Conservation (phyloP, 1,139 yeast species). For the Nakaseomyces sp. region DNA sequence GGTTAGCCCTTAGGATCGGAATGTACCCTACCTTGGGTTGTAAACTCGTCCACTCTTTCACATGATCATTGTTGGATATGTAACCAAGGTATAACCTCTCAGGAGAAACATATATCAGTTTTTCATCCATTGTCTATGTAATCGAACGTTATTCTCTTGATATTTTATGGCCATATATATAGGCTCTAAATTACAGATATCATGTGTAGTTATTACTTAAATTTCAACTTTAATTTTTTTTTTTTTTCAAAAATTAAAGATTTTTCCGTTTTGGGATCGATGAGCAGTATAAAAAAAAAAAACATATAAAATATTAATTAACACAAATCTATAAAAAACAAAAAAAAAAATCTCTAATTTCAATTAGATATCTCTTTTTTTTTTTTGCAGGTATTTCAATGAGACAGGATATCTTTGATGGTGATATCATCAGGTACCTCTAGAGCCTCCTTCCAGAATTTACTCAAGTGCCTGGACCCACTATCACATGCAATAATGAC, state of each 20-base stretch:
- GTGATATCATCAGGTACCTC: slow-evolving; percentile 22
- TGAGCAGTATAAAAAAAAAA: not conserved
- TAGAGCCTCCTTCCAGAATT: slow-evolving; percentile 74
- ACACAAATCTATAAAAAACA: not conserved
- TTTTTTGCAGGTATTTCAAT: not conserved
- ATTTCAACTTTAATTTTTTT: not conserved
- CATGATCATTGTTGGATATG: not conserved
- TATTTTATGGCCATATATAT: no score
- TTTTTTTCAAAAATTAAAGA: not conserved
- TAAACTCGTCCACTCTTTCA: slow-evolving; percentile 19
- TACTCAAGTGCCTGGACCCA: slow-evolving; percentile 80
- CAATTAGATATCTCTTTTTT: no score
- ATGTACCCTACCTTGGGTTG: slow-evolving; percentile 20
- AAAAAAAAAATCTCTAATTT: no score
- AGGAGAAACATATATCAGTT: slow-evolving; percentile 3
- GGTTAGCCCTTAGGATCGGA: slow-evolving; percentile 17
- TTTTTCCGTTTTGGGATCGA: slow-evolving; percentile 1
- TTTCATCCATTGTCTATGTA: slow-evolving; percentile 5
- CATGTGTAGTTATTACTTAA: no score
- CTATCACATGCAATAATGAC: slow-evolving; percentile 92
- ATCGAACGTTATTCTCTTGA: not conserved
- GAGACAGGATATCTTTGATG: slow-evolving; percentile 25
- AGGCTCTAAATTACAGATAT: no score
- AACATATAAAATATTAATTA: not conserved
- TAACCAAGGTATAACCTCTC: not conserved